Percentiles rank a stretch among this genome's conserved stretches.
phyloP scores from a whole-genome alignment of 1,284 basidiomycete genomes.

The Ustilago tritici region DNA sequence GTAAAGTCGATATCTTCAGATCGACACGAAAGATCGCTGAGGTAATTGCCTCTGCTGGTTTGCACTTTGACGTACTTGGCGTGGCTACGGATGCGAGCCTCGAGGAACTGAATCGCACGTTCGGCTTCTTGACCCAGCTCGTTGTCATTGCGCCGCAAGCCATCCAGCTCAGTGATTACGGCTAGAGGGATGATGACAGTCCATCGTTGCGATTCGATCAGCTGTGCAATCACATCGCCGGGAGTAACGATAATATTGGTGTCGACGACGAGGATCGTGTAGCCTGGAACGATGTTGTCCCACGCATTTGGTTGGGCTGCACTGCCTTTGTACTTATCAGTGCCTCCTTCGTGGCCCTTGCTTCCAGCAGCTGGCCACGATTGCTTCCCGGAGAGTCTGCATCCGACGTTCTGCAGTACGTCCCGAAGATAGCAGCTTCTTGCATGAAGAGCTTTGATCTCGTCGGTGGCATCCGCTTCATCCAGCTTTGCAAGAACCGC shows the following conservation, averaged over 20 bases:
- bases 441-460: constrained; percentile 75
- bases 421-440: constrained; percentile 33
- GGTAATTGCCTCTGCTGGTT: constrained; percentile 93
- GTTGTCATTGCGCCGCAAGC: constrained; percentile 79
- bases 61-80: constrained; percentile 87
- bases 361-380: not conserved
- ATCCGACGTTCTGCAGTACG: constrained; percentile 26
- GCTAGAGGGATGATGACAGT: constrained; percentile 82
- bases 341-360: constrained; percentile 23
- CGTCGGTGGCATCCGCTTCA: constrained; percentile 19
- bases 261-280: constrained; percentile 90
- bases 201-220: constrained; percentile 86
- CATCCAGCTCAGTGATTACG: constrained; percentile 95
- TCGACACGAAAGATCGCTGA: constrained; percentile 83
- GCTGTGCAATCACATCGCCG: constrained; percentile 70
- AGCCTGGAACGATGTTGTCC: constrained; percentile 79
- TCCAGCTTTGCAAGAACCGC: constrained; percentile 5
- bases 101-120: constrained; percentile 80
- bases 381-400: constrained; percentile 63
- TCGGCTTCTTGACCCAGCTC: constrained; percentile 77
- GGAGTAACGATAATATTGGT: constrained; percentile 84
- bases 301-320: constrained; percentile 9
- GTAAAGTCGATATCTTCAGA: constrained; percentile 85
- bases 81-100: constrained; percentile 80
- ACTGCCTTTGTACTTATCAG: constrained; percentile 61